Evolutionary conservation across 2,329 filamentous ascomycete species (phyloP).

Genomic region (Diaporthe citriasiana): DNA sequence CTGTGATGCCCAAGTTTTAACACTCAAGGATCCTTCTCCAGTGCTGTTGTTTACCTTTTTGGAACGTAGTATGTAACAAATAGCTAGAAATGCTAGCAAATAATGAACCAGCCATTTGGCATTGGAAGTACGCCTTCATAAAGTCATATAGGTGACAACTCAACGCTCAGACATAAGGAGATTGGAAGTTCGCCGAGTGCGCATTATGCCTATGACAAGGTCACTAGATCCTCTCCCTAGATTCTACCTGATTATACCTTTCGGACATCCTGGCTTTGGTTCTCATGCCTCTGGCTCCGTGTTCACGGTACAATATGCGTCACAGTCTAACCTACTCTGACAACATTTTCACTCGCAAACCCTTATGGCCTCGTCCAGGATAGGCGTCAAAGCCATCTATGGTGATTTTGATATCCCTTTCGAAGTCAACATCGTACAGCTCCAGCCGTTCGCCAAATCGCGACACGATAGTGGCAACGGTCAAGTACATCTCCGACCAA

Average conservation of each 20-base stretch:
- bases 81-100: too few species aligned
- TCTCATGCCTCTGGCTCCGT: neutral
- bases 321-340: neutral
- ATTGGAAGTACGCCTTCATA: neutral
- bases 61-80: too few species aligned
- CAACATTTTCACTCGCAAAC: slow-evolving; percentile 1
- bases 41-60: too few species aligned
- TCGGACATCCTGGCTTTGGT: neutral
- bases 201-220: neutral
- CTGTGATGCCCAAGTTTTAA: too few species aligned
- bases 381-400: slow-evolving; percentile 23
- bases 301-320: neutral
- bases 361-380: slow-evolving; percentile 16
- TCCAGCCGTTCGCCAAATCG: neutral
- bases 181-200: neutral
- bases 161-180: neutral
- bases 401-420: slow-evolving; percentile 1
- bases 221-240: too few species aligned
- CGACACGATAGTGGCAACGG: slow-evolving; percentile 1
- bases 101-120: too few species aligned
- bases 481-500: slow-evolving; percentile 21
- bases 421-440: slow-evolving; percentile 11
- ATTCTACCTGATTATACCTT: neutral
- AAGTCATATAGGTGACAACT: too few species aligned
- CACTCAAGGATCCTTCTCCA: too few species aligned